Conservation (phyloP, 2,329 filamentous ascomycete species). For the Colletotrichum euphorbiae region DNA sequence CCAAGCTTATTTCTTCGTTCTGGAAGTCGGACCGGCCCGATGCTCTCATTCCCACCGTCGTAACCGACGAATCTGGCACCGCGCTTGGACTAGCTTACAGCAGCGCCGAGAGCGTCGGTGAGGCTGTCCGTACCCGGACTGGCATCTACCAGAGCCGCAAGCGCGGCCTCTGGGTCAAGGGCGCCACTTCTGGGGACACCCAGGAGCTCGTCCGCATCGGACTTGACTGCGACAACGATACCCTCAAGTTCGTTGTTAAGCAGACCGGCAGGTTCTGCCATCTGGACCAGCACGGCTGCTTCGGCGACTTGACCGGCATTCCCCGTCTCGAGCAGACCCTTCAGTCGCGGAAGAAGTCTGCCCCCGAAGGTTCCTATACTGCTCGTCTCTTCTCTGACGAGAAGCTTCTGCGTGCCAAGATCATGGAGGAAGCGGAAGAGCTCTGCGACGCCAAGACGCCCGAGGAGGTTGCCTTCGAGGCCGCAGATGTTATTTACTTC, state of each 20-base stretch:
- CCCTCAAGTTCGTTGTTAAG: conserved; percentile 87
- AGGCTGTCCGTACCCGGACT: conserved; percentile 80
- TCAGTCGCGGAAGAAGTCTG: conserved; percentile 81
- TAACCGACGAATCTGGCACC: conserved; percentile 87
- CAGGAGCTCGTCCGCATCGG: conserved; percentile 89
- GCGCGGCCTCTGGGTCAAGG: conserved; percentile 96
- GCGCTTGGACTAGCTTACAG: conserved; percentile 94
- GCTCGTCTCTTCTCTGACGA: conserved; percentile 91
- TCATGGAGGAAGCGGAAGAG: conserved; percentile 98
- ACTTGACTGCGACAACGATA: conserved; percentile 94
- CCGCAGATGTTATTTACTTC: conserved; percentile 96
- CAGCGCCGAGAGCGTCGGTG: conserved; percentile 87
- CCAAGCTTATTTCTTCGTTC: conserved; percentile 77
- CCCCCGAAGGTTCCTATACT: conserved; percentile 92
- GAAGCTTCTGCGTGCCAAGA: conserved; percentile 91
- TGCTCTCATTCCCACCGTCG: conserved; percentile 87
- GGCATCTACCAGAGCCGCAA: conserved; percentile 98
- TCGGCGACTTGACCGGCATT: conserved; percentile 85
- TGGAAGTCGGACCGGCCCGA: conserved; percentile 87
- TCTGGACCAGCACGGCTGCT: conserved; percentile 90
- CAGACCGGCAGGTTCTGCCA: conserved; percentile 97
- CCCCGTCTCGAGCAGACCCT: conserved; percentile 89
- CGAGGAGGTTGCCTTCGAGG: conserved; percentile 90
- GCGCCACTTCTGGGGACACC: conserved; percentile 91
- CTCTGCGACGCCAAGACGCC: conserved; percentile 87